Percentiles rank a stretch among this genome's conserved stretches.
Evolutionary conservation across 2,329 filamentous ascomycete genomes (phyloP).

Genomic region (Curvularia hawaiiensis): DNA sequence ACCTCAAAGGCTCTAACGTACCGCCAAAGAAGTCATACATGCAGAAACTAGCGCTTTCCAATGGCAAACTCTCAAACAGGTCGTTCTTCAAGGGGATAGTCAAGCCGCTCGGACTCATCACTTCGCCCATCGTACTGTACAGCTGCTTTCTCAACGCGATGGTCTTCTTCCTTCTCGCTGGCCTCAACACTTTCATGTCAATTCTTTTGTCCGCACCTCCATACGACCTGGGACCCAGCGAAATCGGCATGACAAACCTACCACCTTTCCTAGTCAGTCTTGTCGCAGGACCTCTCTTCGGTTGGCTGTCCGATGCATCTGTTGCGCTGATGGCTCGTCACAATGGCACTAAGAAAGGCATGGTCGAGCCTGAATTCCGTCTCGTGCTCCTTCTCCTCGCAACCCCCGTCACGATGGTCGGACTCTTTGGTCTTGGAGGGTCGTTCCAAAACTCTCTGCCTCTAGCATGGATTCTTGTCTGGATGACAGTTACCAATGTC

Average conservation of each 20-base stretch:
- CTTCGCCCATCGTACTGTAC: conserved; percentile 18
- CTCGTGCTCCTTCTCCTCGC: conserved; percentile 17
- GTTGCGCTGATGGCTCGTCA: conserved; percentile 16
- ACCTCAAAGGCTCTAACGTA: conserved; percentile 9
- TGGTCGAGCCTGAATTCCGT: conserved; percentile 21
- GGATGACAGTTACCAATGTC: conserved; percentile 14
- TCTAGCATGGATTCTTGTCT: conserved; percentile 18
- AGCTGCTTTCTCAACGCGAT: conserved; percentile 20
- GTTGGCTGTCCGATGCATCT: conserved; percentile 19
- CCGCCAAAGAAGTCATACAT: conserved; percentile 9
- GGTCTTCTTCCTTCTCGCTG: conserved; percentile 17
- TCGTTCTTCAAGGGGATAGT: conserved; percentile 19
- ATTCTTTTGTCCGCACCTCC: conserved; percentile 19
- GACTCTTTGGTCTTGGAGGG: conserved; percentile 13
- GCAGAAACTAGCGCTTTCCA: conserved; percentile 11
- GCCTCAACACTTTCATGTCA: conserved; percentile 17
- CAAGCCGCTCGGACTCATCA: conserved; percentile 18
- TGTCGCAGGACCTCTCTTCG: conserved; percentile 14
- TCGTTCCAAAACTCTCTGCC: conserved; percentile 11
- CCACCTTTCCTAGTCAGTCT: conserved; percentile 17
- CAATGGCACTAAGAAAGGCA: conserved; percentile 18
- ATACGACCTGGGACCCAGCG: conserved; percentile 15
- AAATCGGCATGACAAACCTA: conserved; percentile 22
- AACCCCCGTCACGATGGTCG: conserved; percentile 15
- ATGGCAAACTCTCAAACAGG: conserved; percentile 14